Evolutionary conservation across 768 basidiomycete genomes (phyloP).

Genomic region (Termitomyces sp.): DNA sequence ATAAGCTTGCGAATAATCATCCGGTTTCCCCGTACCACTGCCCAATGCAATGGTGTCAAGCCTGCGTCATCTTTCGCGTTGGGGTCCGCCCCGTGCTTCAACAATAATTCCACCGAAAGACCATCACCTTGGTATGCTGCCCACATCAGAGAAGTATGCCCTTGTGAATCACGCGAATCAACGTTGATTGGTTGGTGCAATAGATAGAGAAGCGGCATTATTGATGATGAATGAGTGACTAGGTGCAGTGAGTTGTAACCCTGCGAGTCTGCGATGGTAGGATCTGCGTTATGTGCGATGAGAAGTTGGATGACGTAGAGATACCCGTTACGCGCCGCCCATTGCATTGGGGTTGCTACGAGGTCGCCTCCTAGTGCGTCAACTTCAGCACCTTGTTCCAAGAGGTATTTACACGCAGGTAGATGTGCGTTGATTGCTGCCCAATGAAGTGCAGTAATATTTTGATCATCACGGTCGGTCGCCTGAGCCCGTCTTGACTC

Average conservation of each 20-base stretch:
- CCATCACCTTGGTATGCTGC: constrained; percentile 99
- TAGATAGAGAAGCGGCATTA: constrained; percentile 92
- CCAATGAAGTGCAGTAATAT: constrained; percentile 97
- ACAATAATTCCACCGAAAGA: constrained; percentile 85
- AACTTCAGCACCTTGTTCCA: constrained; percentile 92
- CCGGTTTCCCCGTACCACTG: constrained; percentile 92
- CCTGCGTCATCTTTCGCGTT: constrained; percentile 77
- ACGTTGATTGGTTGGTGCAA: constrained; percentile 92
- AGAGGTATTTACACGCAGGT: constrained; percentile 78
- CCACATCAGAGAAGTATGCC: constrained; percentile 98
- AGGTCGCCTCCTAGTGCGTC: constrained; percentile 95
- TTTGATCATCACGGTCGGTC: constrained; percentile 82
- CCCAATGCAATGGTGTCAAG: constrained; percentile 93
- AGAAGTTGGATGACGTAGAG: constrained; percentile 94
- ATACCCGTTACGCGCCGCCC: constrained; percentile 97
- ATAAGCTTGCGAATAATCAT: constrained; percentile 81
- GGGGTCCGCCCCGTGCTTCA: constrained; percentile 83
- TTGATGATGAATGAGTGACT: constrained; percentile 89
- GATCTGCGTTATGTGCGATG: constrained; percentile 87
- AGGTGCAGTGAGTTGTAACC: constrained; percentile 96
- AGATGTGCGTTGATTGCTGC: constrained; percentile 96
- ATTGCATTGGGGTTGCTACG: constrained; percentile 92
- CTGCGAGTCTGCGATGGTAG: constrained; percentile 86
- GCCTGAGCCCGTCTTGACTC: constrained; percentile 68
- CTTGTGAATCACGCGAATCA: constrained; percentile 86